These are phyloP conservation scores for Apiotrichum gracile DNA, from an alignment of 1,284 basidiomycete species.

Conservation along the genomic window DNA sequence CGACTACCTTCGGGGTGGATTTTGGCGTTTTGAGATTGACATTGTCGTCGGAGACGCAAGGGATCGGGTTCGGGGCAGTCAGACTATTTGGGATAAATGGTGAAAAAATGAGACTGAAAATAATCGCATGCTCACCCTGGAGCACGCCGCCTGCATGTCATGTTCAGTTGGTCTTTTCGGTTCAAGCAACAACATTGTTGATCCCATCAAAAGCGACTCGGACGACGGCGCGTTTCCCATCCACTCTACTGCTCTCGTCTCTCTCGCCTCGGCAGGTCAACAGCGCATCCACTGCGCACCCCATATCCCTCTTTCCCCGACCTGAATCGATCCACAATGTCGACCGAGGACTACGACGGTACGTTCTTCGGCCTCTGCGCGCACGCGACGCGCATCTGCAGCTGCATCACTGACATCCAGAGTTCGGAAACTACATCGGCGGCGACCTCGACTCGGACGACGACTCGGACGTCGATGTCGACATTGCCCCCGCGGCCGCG, in stretches of 20 bases:
- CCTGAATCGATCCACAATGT: slow-evolving; percentile 25
- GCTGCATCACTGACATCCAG: slow-evolving; percentile 15
- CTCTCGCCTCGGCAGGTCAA: too few relatives aligned
- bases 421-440: slow-evolving; percentile 92
- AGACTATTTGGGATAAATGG: slow-evolving; percentile 21
- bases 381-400: neutral
- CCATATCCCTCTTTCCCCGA: neutral
- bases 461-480: slow-evolving; percentile 48
- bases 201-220: neutral
- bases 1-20: too few relatives aligned
- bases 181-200: neutral
- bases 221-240: neutral
- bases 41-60: too few relatives aligned
- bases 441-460: slow-evolving; percentile 86
- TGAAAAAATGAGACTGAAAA: slow-evolving; percentile 2
- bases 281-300: too few relatives aligned
- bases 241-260: too few relatives aligned
- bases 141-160: neutral
- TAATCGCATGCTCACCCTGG: too few relatives aligned
- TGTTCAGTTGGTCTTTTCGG: neutral
- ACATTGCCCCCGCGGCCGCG: slow-evolving; percentile 9
- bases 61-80: neutral
- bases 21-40: too few relatives aligned
- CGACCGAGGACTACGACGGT: slow-evolving; percentile 49
- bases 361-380: slow-evolving; percentile 4